Percentiles rank a stretch among this genome's conserved stretches.
Conservation (phyloP, 257 asterid species). For the Verbascum thapsus region DNA sequence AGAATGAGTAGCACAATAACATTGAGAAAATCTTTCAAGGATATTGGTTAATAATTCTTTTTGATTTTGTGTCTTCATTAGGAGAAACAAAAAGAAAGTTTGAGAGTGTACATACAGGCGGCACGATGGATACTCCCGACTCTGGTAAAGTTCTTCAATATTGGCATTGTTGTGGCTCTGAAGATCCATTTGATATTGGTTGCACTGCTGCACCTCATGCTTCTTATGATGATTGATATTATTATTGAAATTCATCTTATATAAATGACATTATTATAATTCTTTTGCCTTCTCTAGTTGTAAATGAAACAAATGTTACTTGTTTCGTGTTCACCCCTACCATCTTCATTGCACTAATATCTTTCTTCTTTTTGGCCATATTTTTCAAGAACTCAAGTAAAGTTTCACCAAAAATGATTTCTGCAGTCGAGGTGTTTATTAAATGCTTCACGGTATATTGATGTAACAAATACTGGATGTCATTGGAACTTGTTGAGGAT, state of each 20-base stretch:
- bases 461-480: too few species aligned
- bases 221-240: slow-evolving; percentile 76
- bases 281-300: not conserved
- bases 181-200: slow-evolving; percentile 82
- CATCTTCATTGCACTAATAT: too few species aligned
- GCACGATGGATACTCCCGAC: slow-evolving; percentile 83
- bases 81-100: slow-evolving; percentile 97
- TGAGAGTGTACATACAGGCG: slow-evolving; percentile 86
- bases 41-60: slow-evolving; percentile 1
- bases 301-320: not conserved
- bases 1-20: too few species aligned
- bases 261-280: not conserved
- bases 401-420: too few species aligned
- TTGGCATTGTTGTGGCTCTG: slow-evolving; percentile 99
- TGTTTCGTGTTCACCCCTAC: not conserved
- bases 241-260: not conserved
- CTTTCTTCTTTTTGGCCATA: too few species aligned
- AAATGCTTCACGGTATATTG: too few species aligned
- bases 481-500: too few species aligned
- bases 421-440: too few species aligned
- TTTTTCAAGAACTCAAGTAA: too few species aligned
- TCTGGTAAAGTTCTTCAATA: slow-evolving; percentile 78
- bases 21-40: slow-evolving; percentile 7
- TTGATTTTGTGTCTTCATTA: slow-evolving; percentile 26
- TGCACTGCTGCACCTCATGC: slow-evolving; percentile 91